Evolutionary conservation across 2,329 filamentous ascomycete species (phyloP).

Genomic region (Shiraia sp.): DNA sequence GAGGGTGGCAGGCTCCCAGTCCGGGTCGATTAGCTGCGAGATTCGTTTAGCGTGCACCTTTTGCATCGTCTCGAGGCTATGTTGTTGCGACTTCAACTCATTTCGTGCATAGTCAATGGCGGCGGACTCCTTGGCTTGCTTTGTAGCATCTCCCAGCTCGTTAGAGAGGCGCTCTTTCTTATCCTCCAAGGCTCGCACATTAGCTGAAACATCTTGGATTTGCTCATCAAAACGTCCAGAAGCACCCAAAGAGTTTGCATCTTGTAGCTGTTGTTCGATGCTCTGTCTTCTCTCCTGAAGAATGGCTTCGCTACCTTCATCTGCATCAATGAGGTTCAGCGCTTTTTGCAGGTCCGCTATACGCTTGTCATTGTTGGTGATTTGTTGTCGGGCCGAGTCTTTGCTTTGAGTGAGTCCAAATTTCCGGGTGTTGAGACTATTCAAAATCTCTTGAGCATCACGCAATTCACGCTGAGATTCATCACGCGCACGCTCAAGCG

Average conservation of each 20-base stretch:
- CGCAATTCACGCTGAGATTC: slow-evolving; percentile 76
- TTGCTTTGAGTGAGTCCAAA: slow-evolving; percentile 75
- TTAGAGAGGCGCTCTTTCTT: slow-evolving; percentile 71
- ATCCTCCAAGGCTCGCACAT: slow-evolving; percentile 71
- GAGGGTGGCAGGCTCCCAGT: slow-evolving; percentile 72
- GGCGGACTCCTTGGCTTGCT: slow-evolving; percentile 79
- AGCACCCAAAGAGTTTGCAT: slow-evolving; percentile 66
- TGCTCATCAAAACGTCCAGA: slow-evolving; percentile 70
- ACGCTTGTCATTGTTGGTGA: slow-evolving; percentile 73
- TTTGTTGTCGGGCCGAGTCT: slow-evolving; percentile 71
- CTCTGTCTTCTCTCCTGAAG: slow-evolving; percentile 76
- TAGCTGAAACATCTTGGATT: slow-evolving; percentile 67
- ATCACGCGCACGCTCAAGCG: slow-evolving; percentile 73
- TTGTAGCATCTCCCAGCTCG: slow-evolving; percentile 84
- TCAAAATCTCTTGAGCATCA: slow-evolving; percentile 71
- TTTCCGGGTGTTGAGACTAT: slow-evolving; percentile 73
- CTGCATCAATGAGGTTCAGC: slow-evolving; percentile 73
- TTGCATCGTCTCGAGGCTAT: slow-evolving; percentile 75
- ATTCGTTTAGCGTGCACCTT: slow-evolving; percentile 75
- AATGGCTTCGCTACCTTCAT: slow-evolving; percentile 81
- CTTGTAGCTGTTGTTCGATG: slow-evolving; percentile 64
- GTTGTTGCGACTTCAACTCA: slow-evolving; percentile 73
- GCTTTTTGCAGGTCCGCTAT: slow-evolving; percentile 68
- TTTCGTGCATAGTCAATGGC: slow-evolving; percentile 82
- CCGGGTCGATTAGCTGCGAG: slow-evolving; percentile 62